phyloP scores from a whole-genome alignment of 2,329 filamentous ascomycete species.

The Stemphylium beticola region DNA sequence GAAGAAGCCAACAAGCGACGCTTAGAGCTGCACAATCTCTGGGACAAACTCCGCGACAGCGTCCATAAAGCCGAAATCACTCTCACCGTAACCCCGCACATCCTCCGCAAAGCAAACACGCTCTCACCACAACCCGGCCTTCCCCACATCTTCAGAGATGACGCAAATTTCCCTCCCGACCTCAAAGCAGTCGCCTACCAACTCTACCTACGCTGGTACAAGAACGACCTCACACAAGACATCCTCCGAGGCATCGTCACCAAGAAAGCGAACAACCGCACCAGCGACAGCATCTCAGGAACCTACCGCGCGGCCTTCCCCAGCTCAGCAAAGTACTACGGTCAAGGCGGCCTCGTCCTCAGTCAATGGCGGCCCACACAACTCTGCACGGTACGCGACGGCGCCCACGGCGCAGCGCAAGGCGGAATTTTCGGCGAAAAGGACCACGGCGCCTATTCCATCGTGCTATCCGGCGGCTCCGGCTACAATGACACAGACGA shows the following conservation, averaged over 20 bases:
- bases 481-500: slow-evolving; percentile 59
- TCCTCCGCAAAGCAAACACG: slow-evolving; percentile 46
- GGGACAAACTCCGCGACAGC: slow-evolving; percentile 43
- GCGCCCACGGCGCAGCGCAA: slow-evolving; percentile 59
- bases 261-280: slow-evolving; percentile 25
- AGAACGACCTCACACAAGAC: slow-evolving; percentile 51
- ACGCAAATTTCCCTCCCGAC: slow-evolving; percentile 52
- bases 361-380: slow-evolving; percentile 64
- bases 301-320: slow-evolving; percentile 24
- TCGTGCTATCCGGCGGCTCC: slow-evolving; percentile 58
- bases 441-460: slow-evolving; percentile 58
- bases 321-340: slow-evolving; percentile 43
- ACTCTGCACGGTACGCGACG: slow-evolving; percentile 58
- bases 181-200: slow-evolving; percentile 56
- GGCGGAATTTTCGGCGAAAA: slow-evolving; percentile 57
- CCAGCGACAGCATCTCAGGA: slow-evolving; percentile 33
- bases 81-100: slow-evolving; percentile 35
- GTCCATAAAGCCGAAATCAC: slow-evolving; percentile 51
- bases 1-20: slow-evolving; percentile 7
- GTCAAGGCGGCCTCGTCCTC: slow-evolving; percentile 51
- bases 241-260: slow-evolving; percentile 54
- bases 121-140: slow-evolving; percentile 48
- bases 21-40: slow-evolving; percentile 14
- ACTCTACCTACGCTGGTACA: slow-evolving; percentile 55
- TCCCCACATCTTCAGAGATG: slow-evolving; percentile 48